Base-by-base conservation (phyloP, 2,329 filamentous ascomycete species). In the Phyllosticta citrichinensis region DNA sequence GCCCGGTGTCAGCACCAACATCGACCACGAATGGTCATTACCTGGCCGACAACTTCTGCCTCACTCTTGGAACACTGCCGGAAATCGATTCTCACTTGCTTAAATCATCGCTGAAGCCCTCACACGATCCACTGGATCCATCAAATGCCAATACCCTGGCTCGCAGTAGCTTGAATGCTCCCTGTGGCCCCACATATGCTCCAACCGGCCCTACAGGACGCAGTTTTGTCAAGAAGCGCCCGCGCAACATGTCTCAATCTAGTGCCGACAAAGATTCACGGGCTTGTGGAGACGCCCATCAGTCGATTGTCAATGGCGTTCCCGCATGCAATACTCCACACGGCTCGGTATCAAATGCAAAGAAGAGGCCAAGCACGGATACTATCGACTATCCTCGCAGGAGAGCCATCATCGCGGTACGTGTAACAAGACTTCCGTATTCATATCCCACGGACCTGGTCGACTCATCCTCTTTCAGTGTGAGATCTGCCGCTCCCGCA, bases 401-500 rank as follows among this genome's bases (percentile, higher is more conserved):
- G 52, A 70, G 74, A 56, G 74, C 74, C 57, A 76, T 73, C 52
- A 76, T 76, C 64, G 74, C 74, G 65, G 74, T 75, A 73, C 56
- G n/a, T 55, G 54, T 20, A 55, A 27, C 54, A 30, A 11, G 54
- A 27, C 27, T 55, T 33, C 27, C 22, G 54, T 55, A 30, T 47
- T 14, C 40, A 47, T 47, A 17, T 47, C 40, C 40, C 40, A 47
- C 12, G 40, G n/a, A 47, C 40, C 40, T 47, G 5, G 50, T 40
- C 4, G n/a, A 66, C 71, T 74, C 68, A 17, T 22, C n/a, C 56
- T 60, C 14, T 54, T n/a, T n/a, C 63, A 91, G 87, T 92, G 88
- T 73, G 88, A 92, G 70, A 88, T 91, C 62, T 91, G 88, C 70
- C 86, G 88, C 19, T 89, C 88, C 40, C 82, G 88, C 66, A 92